Evolutionary conservation across 2,329 filamentous ascomycete species (phyloP).

Genomic region (Coniochaeta sp.): DNA sequence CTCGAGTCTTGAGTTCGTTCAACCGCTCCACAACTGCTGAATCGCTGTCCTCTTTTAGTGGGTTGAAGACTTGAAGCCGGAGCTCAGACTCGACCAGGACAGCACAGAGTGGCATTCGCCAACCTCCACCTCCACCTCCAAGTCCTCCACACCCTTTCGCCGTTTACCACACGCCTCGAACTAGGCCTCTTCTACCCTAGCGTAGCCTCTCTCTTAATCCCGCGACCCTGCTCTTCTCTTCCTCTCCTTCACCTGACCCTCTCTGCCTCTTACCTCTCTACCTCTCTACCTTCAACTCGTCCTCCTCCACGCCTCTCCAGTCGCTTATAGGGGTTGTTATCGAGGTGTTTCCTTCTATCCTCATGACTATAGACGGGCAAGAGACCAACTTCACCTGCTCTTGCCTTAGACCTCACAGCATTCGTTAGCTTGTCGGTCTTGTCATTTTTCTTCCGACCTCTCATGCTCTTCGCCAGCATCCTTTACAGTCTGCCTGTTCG

Average conservation of each 20-base stretch:
- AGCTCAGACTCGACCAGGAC: neutral
- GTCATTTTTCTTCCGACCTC: neutral
- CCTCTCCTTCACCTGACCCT: neutral
- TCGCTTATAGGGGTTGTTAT: neutral
- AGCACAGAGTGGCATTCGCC: neutral
- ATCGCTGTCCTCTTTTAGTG: neutral
- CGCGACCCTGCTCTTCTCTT: neutral
- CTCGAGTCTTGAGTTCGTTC: too few relatives aligned
- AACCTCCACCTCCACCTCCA: neutral
- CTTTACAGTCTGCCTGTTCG: neutral
- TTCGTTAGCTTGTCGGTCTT: neutral
- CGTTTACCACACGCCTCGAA: neutral
- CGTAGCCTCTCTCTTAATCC: conserved; percentile 1
- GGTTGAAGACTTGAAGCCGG: neutral
- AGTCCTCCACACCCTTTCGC: conserved; percentile 3
- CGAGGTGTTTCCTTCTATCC: neutral
- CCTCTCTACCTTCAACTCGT: neutral
- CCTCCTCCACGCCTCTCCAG: neutral
- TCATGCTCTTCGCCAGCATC: neutral
- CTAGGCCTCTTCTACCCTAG: neutral
- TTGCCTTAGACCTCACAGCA: neutral
- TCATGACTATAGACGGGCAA: neutral
- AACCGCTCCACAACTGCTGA: too few relatives aligned
- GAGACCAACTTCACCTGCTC: neutral
- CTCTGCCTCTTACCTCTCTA: neutral